Conservation (phyloP, 306 rosid species). For the Begonia peltatifolia region DNA sequence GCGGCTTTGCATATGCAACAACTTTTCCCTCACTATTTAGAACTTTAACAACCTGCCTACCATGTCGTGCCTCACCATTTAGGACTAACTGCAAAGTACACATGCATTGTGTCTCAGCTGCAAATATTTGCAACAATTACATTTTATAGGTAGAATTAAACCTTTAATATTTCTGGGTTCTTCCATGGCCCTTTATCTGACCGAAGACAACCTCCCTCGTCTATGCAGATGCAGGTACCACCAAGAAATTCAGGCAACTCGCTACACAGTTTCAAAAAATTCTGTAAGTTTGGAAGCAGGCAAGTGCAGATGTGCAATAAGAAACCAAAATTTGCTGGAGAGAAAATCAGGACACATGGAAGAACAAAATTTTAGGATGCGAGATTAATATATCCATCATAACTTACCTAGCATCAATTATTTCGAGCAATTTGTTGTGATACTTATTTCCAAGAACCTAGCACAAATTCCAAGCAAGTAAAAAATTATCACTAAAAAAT, state of each 20-base stretch:
- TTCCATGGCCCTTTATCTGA: conserved; percentile 99
- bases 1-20: conserved; percentile 82
- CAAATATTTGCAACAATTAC: conserved; percentile 3
- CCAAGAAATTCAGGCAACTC: conserved; percentile 97
- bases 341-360: not conserved
- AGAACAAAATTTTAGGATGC: not conserved
- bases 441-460: conserved; percentile 97
- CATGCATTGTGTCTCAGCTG: conserved; percentile 11
- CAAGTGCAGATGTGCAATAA: too few species aligned
- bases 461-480: conserved; percentile 1
- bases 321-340: too few species aligned
- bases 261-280: conserved; percentile 21
- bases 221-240: conserved; percentile 81
- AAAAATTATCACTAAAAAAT: not conserved
- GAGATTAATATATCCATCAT: not conserved
- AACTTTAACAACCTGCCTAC: conserved; percentile 85
- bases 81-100: conserved; percentile 61
- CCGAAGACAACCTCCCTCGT: conserved; percentile 83
- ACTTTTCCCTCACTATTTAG: conserved; percentile 82
- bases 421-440: conserved; percentile 82
- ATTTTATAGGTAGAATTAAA: conserved; percentile 11
- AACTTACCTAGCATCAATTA: conserved; percentile 76
- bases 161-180: conserved; percentile 87
- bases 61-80: conserved; percentile 56
- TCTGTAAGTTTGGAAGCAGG: too few species aligned